phyloP scores from a whole-genome alignment of 1,139 yeast species.

The Yamadazyma trypodendri region DNA sequence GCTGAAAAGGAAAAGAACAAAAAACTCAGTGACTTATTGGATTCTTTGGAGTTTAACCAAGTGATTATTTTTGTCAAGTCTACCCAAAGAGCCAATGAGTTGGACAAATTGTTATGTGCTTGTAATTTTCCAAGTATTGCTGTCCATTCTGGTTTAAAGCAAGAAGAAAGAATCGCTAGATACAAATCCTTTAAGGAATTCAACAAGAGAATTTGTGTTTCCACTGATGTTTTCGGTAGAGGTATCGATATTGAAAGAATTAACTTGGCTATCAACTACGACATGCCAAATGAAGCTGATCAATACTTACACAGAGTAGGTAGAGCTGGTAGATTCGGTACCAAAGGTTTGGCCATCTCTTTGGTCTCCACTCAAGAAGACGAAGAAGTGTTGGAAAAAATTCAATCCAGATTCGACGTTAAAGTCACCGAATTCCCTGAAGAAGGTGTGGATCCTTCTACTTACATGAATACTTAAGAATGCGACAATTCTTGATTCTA shows the following conservation, averaged over 20 bases:
- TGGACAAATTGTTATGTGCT: conserved; percentile 84
- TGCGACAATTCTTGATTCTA: not conserved
- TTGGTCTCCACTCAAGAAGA: conserved; percentile 86
- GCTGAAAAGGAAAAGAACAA: conserved; percentile 92
- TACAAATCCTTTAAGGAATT: conserved; percentile 96
- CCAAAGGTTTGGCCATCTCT: conserved; percentile 95
- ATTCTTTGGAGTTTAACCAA: conserved; percentile 94
- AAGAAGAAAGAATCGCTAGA: conserved; percentile 97
- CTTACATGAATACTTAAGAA: conserved; percentile 86
- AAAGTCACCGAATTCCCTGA: conserved; percentile 94
- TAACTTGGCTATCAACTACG: conserved; percentile 96
- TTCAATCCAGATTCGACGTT: conserved; percentile 97
- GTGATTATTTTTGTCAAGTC: conserved; percentile 95
- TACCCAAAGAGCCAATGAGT: conserved; percentile 87
- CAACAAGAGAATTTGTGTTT: conserved; percentile 97
- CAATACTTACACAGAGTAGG: conserved; percentile 99
- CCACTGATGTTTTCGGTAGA: conserved; percentile 98
- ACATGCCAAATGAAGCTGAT: conserved; percentile 88
- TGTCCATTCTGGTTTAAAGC: conserved; percentile 93
- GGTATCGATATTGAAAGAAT: conserved; percentile 99
- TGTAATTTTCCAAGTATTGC: conserved; percentile 98
- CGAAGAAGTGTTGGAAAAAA: conserved; percentile 85
- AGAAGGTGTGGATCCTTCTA: conserved; percentile 96
- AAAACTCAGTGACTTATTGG: conserved; percentile 88
- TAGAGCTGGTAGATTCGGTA: conserved; percentile 99